Evolutionary conservation across 257 asterid species (phyloP).

Genomic region (Nicotiana paniculata): DNA sequence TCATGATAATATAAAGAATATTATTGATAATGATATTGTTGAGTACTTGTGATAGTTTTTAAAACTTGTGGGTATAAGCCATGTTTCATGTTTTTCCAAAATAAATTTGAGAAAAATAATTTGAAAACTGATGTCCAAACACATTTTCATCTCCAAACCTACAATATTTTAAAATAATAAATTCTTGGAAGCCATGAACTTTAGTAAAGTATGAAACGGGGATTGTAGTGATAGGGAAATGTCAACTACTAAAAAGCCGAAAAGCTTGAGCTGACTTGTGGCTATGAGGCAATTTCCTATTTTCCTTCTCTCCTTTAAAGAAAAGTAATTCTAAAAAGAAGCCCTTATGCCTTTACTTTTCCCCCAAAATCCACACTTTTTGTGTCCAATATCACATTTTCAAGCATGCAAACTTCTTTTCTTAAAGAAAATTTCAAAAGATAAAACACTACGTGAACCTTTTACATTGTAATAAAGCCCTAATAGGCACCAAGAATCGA

Average conservation of each 20-base stretch:
- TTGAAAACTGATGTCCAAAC: no score
- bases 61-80: no score
- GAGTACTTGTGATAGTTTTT: no score
- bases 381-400: background rate
- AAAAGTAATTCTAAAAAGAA: background rate
- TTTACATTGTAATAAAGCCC: background rate
- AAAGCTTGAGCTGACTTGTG: slow-evolving; percentile 6
- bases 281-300: background rate
- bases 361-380: background rate
- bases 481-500: no score
- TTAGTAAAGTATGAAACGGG: background rate
- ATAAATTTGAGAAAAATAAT: no score
- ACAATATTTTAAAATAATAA: background rate
- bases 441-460: background rate
- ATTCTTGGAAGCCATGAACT: background rate
- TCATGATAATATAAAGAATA: no score
- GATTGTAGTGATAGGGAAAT: background rate
- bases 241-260: background rate
- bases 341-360: background rate
- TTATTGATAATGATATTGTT: no score
- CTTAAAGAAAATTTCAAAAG: background rate
- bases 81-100: no score
- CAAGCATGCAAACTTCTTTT: background rate
- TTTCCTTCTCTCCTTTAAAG: background rate
- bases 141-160: no score